Evolutionary conservation across 768 basidiomycete genomes (phyloP).

Genomic region (Cystofilobasidium bisporidii): DNA sequence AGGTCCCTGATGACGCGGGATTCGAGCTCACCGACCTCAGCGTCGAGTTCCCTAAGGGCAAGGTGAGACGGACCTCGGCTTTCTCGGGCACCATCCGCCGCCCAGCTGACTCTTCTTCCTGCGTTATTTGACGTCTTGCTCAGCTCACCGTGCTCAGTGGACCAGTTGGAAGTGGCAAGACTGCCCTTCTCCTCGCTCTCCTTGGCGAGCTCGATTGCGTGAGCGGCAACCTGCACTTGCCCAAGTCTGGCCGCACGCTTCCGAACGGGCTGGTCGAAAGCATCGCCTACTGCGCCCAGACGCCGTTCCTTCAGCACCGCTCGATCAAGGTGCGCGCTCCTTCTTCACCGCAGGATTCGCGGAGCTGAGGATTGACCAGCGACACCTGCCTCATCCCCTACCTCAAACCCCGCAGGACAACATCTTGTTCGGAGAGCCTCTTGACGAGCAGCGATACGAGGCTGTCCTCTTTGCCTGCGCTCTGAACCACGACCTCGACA

Average conservation of each 20-base stretch:
- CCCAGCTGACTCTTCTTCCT: no score
- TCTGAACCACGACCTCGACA: slow-evolving; percentile 28
- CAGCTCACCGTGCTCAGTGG: slow-evolving; percentile 49
- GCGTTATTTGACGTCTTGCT: background rate
- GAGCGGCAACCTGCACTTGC: slow-evolving; percentile 12
- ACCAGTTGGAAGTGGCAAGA: slow-evolving; percentile 60
- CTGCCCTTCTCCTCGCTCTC: slow-evolving; percentile 48
- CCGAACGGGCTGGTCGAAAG: background rate
- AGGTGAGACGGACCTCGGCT: slow-evolving; percentile 38
- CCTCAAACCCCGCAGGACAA: no score
- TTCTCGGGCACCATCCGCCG: no score
- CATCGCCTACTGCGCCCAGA: slow-evolving; percentile 21
- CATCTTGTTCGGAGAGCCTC: slow-evolving; percentile 11
- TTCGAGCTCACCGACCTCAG: slow-evolving; percentile 55
- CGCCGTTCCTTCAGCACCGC: slow-evolving; percentile 16
- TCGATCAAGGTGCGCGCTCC: no score
- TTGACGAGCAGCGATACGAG: slow-evolving; percentile 17
- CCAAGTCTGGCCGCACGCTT: slow-evolving; percentile 7
- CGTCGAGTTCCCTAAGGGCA: slow-evolving; percentile 52
- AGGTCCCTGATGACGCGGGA: background rate
- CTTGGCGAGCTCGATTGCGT: slow-evolving; percentile 50
- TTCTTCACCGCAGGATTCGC: no score
- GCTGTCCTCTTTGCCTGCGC: slow-evolving; percentile 18
- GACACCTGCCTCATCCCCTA: no score
- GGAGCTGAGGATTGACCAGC: no score